Percentiles rank a stretch among this genome's conserved stretches.
phyloP scores from a whole-genome alignment of 208 protist genomes.

The Acanthamoeba sp. region DNA sequence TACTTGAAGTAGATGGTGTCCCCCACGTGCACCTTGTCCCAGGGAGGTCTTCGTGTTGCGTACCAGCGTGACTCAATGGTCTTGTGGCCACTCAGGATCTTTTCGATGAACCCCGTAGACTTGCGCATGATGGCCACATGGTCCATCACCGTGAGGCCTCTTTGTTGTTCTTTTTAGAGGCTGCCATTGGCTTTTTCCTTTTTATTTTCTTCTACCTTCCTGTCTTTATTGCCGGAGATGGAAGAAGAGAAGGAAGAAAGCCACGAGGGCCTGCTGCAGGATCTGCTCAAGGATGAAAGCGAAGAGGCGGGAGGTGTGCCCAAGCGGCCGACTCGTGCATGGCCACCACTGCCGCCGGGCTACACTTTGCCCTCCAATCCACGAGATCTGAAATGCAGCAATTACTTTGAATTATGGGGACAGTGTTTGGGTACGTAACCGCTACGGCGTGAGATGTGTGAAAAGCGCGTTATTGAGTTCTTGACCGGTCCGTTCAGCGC shows the following conservation, averaged over 20 bases:
- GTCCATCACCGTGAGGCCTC: neutral
- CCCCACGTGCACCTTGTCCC: neutral
- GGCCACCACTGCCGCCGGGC: slow-evolving; percentile 23
- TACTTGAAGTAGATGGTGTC: slow-evolving; percentile 46
- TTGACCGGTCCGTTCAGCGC: neutral
- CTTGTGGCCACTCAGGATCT: slow-evolving; percentile 7
- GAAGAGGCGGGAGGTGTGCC: neutral
- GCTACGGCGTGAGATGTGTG: too few relatives aligned
- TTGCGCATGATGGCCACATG: slow-evolving; percentile 36
- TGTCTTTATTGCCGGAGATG: neutral
- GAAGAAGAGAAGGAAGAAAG: neutral
- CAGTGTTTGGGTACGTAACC: neutral
- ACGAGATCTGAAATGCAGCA: neutral
- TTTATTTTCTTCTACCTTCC: too few relatives aligned
- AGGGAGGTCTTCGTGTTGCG: neutral
- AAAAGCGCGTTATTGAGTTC: too few relatives aligned
- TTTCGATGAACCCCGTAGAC: neutral
- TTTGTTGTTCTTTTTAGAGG: neutral
- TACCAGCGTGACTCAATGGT: slow-evolving; percentile 42
- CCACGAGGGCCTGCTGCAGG: neutral
- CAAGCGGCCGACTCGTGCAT: neutral
- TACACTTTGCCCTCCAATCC: neutral
- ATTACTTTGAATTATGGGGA: neutral
- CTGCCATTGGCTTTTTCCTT: neutral
- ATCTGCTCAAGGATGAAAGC: neutral